Evolutionary conservation across 1,284 basidiomycete species (phyloP).

Genomic region (Pyrrhoderma noxium): DNA sequence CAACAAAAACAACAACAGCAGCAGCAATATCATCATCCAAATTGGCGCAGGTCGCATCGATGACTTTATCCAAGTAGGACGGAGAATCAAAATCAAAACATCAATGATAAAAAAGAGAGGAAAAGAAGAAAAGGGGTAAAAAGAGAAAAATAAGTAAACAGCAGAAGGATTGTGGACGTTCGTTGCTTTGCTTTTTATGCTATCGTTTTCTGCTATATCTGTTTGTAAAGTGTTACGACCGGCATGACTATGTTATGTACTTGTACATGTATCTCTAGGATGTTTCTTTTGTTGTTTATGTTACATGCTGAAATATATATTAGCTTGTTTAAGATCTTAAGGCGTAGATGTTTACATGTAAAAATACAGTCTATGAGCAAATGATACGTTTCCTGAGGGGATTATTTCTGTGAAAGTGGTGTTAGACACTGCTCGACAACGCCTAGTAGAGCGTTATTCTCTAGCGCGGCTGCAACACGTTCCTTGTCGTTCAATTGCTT

Average conservation of each 20-base stretch:
- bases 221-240: neutral
- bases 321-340: neutral
- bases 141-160: too few species aligned
- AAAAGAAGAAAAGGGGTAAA: too few species aligned
- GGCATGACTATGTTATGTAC: neutral
- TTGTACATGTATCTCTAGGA: conserved; percentile 4
- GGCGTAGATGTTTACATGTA: neutral
- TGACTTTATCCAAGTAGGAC: neutral
- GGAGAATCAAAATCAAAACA: neutral
- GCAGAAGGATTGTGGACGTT: neutral
- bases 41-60: conserved; percentile 15
- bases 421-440: conserved; percentile 85
- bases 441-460: conserved; percentile 82
- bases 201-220: conserved; percentile 2
- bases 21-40: conserved; percentile 2
- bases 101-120: neutral
- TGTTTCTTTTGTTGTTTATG: neutral
- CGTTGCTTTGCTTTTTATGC: conserved; percentile 8
- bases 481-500: conserved; percentile 99
- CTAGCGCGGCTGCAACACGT: conserved; percentile 92
- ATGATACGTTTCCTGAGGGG: neutral
- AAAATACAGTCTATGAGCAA: neutral
- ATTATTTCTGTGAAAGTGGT: conserved; percentile 29
- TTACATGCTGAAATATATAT: neutral
- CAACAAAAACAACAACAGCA: too few species aligned